Base-by-base conservation (phyloP, 2,329 filamentous ascomycete species). In the Sarocladiaceae sp. region DNA sequence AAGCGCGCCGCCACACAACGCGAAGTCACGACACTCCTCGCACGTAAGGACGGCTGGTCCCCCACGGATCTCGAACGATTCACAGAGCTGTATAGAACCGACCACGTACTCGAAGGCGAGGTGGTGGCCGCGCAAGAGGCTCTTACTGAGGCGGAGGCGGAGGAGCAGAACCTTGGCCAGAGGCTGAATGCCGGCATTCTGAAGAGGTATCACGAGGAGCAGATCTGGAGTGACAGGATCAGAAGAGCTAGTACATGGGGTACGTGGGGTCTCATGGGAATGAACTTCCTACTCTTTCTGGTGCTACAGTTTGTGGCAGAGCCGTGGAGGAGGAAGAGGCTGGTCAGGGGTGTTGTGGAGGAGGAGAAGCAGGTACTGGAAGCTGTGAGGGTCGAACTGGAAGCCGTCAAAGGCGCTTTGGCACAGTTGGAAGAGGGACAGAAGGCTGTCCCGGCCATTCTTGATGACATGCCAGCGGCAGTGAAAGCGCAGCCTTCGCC, bases 141-240 rank as follows among this genome's bases (percentile, higher is more conserved):
- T 12, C 74, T 97, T 20, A 80, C 81, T 13, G 75, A 80, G 47
- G 82, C 88, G 2, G 93, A 98, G 68, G 76, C 78, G 34, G 80
- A 87, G 24, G 81, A 94, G 48, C 86, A 95, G 65, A 82, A 85
- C 49, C 77, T 89, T 1, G 78, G 82, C 45, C 78, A 82, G 43
- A 78, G 82, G 55, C 70, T 98, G 44, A 91, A 85, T 59, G 82
- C 84, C 49, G 82, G 83, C 42, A 96, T 97, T 55, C 71, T 96
- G 43, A 85, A 85, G 49, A 80, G 94, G 48, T 98, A 98, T 65
- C 93, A 98, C 63, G 93, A 98, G 67, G 93, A 98, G 69, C 93
- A 98, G 69, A 94, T 98, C 46, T 98, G 93, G 93, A 95, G 88
- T 59, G 93, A 98, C 62, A 91, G 95, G 55, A 98, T 98, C 60